Percentiles rank a stretch among this genome's conserved stretches.
Evolutionary conservation across 2,329 filamentous ascomycete genomes (phyloP).

Genomic region (Diplodia mutila): DNA sequence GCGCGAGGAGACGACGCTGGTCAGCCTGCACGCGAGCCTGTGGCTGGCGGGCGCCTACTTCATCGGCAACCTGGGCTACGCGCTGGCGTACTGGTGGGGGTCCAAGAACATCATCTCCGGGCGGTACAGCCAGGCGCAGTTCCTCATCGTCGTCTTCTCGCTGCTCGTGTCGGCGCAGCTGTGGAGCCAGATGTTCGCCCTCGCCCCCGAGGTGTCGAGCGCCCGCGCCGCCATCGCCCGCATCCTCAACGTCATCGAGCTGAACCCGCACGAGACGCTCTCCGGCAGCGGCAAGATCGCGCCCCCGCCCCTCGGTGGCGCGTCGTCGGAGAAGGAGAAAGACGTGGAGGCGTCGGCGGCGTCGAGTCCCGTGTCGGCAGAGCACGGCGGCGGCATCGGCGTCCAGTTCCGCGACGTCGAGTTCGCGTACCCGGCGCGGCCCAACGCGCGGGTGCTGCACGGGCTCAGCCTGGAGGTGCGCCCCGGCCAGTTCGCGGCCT

Average conservation of each 20-base stretch:
- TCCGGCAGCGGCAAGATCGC: not conserved
- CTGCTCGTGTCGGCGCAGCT: conserved; percentile 74
- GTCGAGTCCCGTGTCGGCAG: conserved; percentile 19
- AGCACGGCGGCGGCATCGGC: conserved; percentile 35
- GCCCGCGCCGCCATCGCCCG: conserved; percentile 65
- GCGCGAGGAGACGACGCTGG: conserved; percentile 53
- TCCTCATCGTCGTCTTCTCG: conserved; percentile 73
- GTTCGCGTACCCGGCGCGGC: conserved; percentile 69
- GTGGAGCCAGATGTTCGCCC: conserved; percentile 74
- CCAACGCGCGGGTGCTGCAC: conserved; percentile 60
- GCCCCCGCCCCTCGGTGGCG: conserved; percentile 30
- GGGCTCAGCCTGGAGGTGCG: conserved; percentile 61
- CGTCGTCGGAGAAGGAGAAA: not conserved
- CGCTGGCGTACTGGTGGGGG: conserved; percentile 81
- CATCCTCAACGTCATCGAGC: conserved; percentile 49
- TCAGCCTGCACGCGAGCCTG: conserved; percentile 58
- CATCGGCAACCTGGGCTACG: conserved; percentile 69
- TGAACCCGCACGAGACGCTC: not conserved
- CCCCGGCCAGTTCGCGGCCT: conserved; percentile 64
- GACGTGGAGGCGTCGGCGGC: conserved; percentile 38
- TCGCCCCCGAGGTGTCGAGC: conserved; percentile 74
- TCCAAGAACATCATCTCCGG: conserved; percentile 70
- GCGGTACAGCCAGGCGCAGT: conserved; percentile 67
- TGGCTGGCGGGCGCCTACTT: conserved; percentile 65
- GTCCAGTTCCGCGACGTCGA: conserved; percentile 62